Evolutionary conservation across 306 rosid species (phyloP).

Genomic region (Prunus dulcis): DNA sequence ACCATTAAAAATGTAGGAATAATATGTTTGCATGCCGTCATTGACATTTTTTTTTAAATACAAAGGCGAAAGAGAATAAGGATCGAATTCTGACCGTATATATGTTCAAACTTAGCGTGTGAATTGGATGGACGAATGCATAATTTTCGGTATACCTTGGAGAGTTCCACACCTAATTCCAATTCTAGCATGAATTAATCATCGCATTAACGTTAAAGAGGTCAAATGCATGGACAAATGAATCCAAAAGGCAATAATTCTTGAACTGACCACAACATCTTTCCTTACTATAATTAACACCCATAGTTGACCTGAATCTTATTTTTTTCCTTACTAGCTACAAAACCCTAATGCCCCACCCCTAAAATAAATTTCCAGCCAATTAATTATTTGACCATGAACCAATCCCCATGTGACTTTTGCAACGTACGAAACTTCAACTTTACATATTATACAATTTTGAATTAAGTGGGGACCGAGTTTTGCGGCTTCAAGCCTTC

Average conservation of each 20-base stretch:
- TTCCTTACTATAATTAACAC: background rate
- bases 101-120: too few relatives aligned
- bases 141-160: background rate
- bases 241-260: background rate
- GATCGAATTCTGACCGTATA: too few relatives aligned
- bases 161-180: background rate
- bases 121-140: background rate
- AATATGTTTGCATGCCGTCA: background rate
- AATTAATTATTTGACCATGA: conserved; percentile 35
- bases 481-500: conserved; percentile 56
- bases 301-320: background rate
- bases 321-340: background rate
- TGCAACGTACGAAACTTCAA: conserved; percentile 60
- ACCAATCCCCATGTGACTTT: conserved; percentile 42
- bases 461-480: conserved; percentile 35
- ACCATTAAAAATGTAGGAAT: background rate
- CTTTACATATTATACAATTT: background rate
- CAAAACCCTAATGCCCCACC: background rate
- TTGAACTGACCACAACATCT: conserved; percentile 3
- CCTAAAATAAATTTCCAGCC: background rate
- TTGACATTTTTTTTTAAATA: too few relatives aligned
- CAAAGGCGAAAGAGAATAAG: too few relatives aligned
- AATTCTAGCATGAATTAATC: background rate
- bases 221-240: conserved; percentile 9
- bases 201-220: background rate